Conservation (phyloP, 805 yeast genomes). For the Monosporozyma yasuniensis region DNA sequence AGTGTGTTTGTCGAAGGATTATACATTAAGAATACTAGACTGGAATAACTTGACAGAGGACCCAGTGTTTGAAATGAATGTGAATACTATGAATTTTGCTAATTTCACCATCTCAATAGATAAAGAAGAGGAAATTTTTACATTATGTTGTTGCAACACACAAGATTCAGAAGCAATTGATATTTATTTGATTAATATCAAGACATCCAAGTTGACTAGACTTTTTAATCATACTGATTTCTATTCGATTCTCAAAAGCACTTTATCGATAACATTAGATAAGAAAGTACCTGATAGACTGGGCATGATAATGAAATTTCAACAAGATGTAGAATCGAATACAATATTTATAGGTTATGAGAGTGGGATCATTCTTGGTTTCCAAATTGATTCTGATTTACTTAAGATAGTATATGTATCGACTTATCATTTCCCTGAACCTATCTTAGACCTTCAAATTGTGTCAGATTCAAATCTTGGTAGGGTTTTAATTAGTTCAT, state of each 20-base stretch:
- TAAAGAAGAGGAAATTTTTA: conserved; percentile 4
- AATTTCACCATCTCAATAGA: conserved; percentile 15
- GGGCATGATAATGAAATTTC: conserved; percentile 26
- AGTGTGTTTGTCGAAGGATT: conserved; percentile 20
- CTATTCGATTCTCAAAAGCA: conserved; percentile 7
- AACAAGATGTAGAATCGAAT: conserved; percentile 4
- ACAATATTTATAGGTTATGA: conserved; percentile 22
- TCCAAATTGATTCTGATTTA: conserved; percentile 2
- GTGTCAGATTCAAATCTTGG: not conserved
- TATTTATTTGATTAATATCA: conserved; percentile 14
- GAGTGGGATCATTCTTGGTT: conserved; percentile 26
- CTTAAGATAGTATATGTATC: conserved; percentile 20
- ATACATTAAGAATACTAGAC: conserved; percentile 17
- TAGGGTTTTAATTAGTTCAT: conserved; percentile 14
- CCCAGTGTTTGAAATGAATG: conserved; percentile 20
- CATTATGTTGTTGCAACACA: conserved; percentile 25
- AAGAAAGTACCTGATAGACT: conserved; percentile 11
- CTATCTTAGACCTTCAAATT: conserved; percentile 16
- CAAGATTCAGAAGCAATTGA: conserved; percentile 25
- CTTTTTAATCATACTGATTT: conserved; percentile 16
- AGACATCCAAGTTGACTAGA: conserved; percentile 16
- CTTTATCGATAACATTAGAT: not conserved
- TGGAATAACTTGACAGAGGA: not conserved
- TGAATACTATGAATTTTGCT: conserved; percentile 29
- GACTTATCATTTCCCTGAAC: conserved; percentile 23